Conservation (phyloP, 192 early-diverging fungal species). For the Coemansia sp. region DNA sequence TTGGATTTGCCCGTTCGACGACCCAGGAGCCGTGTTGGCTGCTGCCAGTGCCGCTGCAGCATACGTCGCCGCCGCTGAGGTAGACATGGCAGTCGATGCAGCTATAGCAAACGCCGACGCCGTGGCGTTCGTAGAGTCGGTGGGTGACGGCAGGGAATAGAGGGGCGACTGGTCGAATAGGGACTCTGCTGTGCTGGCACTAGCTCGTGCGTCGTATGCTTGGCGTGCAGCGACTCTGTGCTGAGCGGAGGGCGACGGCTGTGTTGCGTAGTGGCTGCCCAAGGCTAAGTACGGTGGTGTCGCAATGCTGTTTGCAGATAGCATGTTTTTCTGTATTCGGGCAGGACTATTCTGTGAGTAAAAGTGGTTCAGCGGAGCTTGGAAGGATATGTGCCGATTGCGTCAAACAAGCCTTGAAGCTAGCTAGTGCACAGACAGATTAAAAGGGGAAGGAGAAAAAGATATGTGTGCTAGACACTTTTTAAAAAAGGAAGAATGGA, state of each 20-base stretch:
- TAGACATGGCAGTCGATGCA: conserved; percentile 13
- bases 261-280: conserved; percentile 10
- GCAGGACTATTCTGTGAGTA: neutral
- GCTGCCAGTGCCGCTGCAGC: conserved; percentile 24
- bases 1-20: conserved; percentile 15
- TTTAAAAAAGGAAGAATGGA: conserved; percentile 5
- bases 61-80: conserved; percentile 12
- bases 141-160: neutral
- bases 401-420: conserved; percentile 5
- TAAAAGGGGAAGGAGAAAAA: conserved; percentile 22
- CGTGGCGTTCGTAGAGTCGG: conserved; percentile 14
- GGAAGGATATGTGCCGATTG: conserved; percentile 7
- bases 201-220: conserved; percentile 11
- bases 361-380: conserved; percentile 1
- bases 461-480: conserved; percentile 14
- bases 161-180: neutral
- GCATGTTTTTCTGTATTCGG: conserved; percentile 21
- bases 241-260: neutral
- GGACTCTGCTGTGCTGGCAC: neutral
- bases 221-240: conserved; percentile 8
- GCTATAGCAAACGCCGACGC: conserved; percentile 48
- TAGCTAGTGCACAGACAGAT: conserved; percentile 8
- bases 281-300: conserved; percentile 14
- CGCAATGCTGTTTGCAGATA: conserved; percentile 44
- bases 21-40: conserved; percentile 5